phyloP scores from a whole-genome alignment of 768 basidiomycete species.

The Amanita brunnescens region DNA sequence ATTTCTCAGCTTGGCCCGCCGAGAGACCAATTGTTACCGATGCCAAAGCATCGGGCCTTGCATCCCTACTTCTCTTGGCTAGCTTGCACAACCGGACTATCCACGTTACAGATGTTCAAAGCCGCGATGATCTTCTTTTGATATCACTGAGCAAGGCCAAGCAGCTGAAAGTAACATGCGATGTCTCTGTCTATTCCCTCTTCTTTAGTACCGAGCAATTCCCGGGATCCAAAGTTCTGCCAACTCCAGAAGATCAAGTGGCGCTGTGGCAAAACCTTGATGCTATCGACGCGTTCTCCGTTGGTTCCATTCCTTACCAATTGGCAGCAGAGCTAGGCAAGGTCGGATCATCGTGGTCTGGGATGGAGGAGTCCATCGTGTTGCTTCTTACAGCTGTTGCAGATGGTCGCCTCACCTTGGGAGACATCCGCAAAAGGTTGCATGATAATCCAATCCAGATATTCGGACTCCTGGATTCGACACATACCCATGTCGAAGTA shows the following conservation, averaged over 20 bases:
- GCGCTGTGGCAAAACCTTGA: constrained; percentile 82
- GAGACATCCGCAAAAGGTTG: constrained; percentile 73
- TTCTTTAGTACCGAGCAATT: constrained; percentile 80
- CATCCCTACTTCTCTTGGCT: constrained; percentile 89
- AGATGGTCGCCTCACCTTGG: constrained; percentile 69
- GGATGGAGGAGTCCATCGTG: constrained; percentile 81
- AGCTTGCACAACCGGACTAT: constrained; percentile 83
- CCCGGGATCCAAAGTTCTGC: constrained; percentile 55
- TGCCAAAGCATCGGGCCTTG: constrained; percentile 85
- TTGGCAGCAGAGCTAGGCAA: constrained; percentile 58
- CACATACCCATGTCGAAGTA: constrained; percentile 86
- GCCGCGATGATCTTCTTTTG: constrained; percentile 76
- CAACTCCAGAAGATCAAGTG: constrained; percentile 66
- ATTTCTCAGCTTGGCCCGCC: constrained; percentile 83
- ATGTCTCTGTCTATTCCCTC: constrained; percentile 85
- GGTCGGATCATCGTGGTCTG: constrained; percentile 58
- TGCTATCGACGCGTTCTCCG: constrained; percentile 83
- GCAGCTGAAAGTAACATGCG: constrained; percentile 90
- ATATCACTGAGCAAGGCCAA: constrained; percentile 94
- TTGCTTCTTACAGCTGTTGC: constrained; percentile 81
- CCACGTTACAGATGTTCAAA: constrained; percentile 86
- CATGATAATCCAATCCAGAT: constrained; percentile 91
- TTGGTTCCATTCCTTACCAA: constrained; percentile 77
- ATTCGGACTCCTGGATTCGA: constrained; percentile 83
- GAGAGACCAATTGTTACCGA: constrained; percentile 95